phyloP scores from a whole-genome alignment of 2,329 filamentous ascomycete species.

The Aspergillus sp. region DNA sequence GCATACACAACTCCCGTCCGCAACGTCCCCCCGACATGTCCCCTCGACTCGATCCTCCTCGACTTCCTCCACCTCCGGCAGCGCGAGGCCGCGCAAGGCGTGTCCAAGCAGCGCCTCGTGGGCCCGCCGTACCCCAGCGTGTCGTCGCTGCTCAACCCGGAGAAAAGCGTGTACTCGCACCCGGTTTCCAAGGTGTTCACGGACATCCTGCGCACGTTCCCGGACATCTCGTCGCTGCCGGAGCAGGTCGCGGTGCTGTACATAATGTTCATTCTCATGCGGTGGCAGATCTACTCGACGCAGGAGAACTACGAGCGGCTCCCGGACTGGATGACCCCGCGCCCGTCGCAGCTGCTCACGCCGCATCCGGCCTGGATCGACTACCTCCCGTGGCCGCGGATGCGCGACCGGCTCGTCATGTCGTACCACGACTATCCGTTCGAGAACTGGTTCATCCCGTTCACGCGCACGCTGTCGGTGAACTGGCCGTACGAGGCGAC shows the following conservation, averaged over 20 bases:
- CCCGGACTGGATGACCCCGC: conserved; percentile 62
- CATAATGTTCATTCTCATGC: conserved; percentile 77
- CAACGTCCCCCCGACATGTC: conserved; percentile 61
- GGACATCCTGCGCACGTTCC: conserved; percentile 76
- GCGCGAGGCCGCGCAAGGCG: conserved; percentile 56
- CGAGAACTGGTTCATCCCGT: conserved; percentile 75
- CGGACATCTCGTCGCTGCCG: conserved; percentile 65
- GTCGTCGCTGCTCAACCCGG: conserved; percentile 65
- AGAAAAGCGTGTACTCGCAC: conserved; percentile 54
- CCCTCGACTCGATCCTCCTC: conserved; percentile 68
- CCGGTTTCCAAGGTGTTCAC: conserved; percentile 77
- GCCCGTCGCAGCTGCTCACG: conserved; percentile 54
- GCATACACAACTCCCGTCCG: conserved; percentile 40
- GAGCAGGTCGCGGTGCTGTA: conserved; percentile 77
- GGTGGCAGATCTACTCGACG: conserved; percentile 74
- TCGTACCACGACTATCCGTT: conserved; percentile 54
- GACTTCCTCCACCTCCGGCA: conserved; percentile 65
- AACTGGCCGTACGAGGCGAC: conserved; percentile 78
- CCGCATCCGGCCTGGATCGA: conserved; percentile 76
- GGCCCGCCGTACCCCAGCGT: conserved; percentile 74
- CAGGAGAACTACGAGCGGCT: conserved; percentile 69
- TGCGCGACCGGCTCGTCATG: conserved; percentile 58
- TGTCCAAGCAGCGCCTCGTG: conserved; percentile 55
- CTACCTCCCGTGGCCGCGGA: conserved; percentile 66
- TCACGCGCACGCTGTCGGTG: conserved; percentile 62